phyloP scores from a whole-genome alignment of 148 eudicot genomes.

The Cornus suecica region DNA sequence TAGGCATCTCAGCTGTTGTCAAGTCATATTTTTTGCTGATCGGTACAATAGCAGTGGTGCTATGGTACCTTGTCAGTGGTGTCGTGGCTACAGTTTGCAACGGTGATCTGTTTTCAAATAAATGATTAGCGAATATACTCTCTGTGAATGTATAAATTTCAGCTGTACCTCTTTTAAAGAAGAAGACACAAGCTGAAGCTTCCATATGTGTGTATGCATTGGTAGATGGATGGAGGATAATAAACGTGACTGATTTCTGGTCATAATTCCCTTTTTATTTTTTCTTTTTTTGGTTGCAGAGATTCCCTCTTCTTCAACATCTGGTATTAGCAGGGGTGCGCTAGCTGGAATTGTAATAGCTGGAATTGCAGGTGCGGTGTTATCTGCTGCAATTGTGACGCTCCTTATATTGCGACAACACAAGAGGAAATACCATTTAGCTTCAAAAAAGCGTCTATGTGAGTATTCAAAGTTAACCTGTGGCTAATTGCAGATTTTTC shows the following conservation, averaged over 20 bases:
- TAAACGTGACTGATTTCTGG: neutral
- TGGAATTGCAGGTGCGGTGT: slow-evolving; percentile 50
- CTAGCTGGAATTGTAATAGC: slow-evolving; percentile 57
- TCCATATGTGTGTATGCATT: neutral
- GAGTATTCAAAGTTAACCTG: slow-evolving; percentile 14
- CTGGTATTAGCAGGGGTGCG: slow-evolving; percentile 60
- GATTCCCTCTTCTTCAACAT: slow-evolving; percentile 22
- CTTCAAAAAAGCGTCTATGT: slow-evolving; percentile 37
- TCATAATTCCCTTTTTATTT: slow-evolving; percentile 4
- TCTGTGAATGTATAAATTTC: neutral
- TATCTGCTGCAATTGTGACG: slow-evolving; percentile 37
- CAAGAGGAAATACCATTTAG: slow-evolving; percentile 17
- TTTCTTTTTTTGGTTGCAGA: slow-evolving; percentile 39
- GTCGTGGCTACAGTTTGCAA: neutral
- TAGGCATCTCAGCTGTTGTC: neutral
- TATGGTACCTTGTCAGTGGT: neutral
- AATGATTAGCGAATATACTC: neutral
- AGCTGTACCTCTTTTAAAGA: neutral
- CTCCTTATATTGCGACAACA: slow-evolving; percentile 36
- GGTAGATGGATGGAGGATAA: neutral
- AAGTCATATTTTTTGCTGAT: neutral
- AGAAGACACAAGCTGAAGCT: neutral
- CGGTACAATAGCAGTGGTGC: neutral
- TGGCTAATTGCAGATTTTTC: neutral
- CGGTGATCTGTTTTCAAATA: too few relatives aligned